Conservation (phyloP, 495 filamentous ascomycete genomes). For the Podospora conica region DNA sequence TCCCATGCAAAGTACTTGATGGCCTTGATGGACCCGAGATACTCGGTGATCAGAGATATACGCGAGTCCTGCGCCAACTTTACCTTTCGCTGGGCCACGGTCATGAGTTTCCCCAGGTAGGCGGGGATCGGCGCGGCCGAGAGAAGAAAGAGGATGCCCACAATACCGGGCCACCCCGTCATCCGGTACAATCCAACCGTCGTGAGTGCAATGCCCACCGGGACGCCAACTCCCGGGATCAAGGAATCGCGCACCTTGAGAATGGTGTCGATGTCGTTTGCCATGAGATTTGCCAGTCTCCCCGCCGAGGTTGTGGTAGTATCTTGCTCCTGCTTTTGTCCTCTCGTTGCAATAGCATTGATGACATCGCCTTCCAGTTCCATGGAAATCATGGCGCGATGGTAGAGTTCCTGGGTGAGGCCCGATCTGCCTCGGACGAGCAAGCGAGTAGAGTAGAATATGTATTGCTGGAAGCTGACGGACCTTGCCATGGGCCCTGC, state of each 20-base stretch:
- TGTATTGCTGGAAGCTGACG: conserved; percentile 43
- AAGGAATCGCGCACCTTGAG: conserved; percentile 39
- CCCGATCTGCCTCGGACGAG: conserved; percentile 42
- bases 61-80: conserved; percentile 46
- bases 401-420: conserved; percentile 46
- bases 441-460: conserved; percentile 43
- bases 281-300: conserved; percentile 47
- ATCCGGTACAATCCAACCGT: conserved; percentile 40
- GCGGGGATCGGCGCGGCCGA: conserved; percentile 35
- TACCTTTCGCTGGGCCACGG: conserved; percentile 36
- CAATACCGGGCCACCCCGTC: conserved; percentile 41
- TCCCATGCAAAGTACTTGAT: conserved; percentile 52
- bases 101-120: conserved; percentile 35
- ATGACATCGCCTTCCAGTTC: conserved; percentile 39
- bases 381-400: conserved; percentile 43
- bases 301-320: conserved; percentile 37
- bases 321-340: conserved; percentile 22
- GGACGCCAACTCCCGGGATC: conserved; percentile 29
- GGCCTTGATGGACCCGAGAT: conserved; percentile 42
- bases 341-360: conserved; percentile 24
- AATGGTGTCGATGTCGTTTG: conserved; percentile 44
- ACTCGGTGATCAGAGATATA: conserved; percentile 45
- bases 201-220: conserved; percentile 32
- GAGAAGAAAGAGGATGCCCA: conserved; percentile 37
- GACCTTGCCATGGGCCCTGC: conserved; percentile 38